Evolutionary conservation across 2,329 filamentous ascomycete genomes (phyloP).

Genomic region (Ascocoryne sarcoides): DNA sequence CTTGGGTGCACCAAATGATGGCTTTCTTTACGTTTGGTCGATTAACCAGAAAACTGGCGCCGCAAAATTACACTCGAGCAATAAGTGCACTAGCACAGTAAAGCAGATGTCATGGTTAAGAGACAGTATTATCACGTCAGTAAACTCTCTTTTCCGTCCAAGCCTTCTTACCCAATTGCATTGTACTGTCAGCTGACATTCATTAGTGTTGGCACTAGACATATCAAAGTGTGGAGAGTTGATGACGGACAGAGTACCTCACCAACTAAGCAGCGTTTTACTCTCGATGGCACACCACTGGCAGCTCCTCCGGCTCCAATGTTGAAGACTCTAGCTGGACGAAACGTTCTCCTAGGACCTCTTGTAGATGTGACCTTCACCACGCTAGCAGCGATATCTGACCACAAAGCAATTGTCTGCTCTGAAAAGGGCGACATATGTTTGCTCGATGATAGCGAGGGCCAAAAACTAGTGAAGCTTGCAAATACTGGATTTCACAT

Average conservation of each 20-base stretch:
- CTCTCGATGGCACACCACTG: conserved; percentile 33
- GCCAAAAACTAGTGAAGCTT: conserved; percentile 61
- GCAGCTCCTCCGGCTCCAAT: conserved; percentile 32
- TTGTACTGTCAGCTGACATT: conserved; percentile 11
- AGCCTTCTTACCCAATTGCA: no score
- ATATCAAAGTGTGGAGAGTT: conserved; percentile 88
- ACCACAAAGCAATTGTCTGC: conserved; percentile 70
- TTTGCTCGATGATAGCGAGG: conserved; percentile 66
- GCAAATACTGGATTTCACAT: conserved; percentile 55
- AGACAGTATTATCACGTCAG: conserved; percentile 60
- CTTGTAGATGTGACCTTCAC: conserved; percentile 80
- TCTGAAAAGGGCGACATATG: conserved; percentile 88
- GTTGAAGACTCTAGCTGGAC: conserved; percentile 68
- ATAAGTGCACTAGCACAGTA: conserved; percentile 84
- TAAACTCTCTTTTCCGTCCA: conserved; percentile 9
- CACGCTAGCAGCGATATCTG: conserved; percentile 62
- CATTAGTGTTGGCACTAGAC: conserved; percentile 63
- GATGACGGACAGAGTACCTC: conserved; percentile 56
- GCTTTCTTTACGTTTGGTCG: conserved; percentile 86
- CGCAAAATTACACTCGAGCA: conserved; percentile 72
- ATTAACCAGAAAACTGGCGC: conserved; percentile 75
- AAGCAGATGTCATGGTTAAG: conserved; percentile 89
- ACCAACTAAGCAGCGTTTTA: conserved; percentile 53
- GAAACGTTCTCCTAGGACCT: conserved; percentile 77
- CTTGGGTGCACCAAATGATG: conserved; percentile 81